A percentile compares a stretch with the other conserved stretches of the same genome.
Evolutionary conservation across 140 eudicot species (phyloP).

Genomic region (Flaveria floridana): DNA sequence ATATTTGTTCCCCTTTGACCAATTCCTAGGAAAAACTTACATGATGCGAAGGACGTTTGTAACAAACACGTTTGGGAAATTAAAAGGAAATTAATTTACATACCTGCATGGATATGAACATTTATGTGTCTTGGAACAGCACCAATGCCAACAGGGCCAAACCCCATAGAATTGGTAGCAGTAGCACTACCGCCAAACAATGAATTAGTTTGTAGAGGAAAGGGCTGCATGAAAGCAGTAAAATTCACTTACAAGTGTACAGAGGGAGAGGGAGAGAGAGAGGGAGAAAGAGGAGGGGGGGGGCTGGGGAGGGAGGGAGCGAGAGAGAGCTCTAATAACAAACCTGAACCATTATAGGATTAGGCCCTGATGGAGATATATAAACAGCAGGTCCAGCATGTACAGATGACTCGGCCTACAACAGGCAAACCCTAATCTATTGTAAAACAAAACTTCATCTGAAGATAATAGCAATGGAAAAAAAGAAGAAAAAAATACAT

Average conservation of each 20-base stretch:
- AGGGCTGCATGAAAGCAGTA: conserved; percentile 58
- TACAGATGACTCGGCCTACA: conserved; percentile 82
- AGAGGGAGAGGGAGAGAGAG: not conserved
- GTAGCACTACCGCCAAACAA: conserved; percentile 53
- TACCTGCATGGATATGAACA: conserved; percentile 91
- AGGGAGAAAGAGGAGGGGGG: too few species aligned
- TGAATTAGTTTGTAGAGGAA: conserved; percentile 74
- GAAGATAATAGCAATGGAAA: not conserved
- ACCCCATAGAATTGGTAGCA: conserved; percentile 43
- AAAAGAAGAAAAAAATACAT: conserved; percentile 23
- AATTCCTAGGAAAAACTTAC: conserved; percentile 43
- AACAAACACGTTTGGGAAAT: not conserved
- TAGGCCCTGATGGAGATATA: conserved; percentile 85
- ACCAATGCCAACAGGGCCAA: conserved; percentile 64
- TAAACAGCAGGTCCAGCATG: conserved; percentile 94
- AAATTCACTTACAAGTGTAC: not conserved
- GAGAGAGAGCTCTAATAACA: not conserved
- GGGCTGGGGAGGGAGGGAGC: not conserved
- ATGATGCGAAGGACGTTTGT: conserved; percentile 18
- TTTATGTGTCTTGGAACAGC: conserved; percentile 74
- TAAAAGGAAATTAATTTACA: not conserved
- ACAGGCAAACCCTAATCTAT: conserved; percentile 21
- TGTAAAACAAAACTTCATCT: not conserved
- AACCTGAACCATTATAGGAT: conserved; percentile 99
- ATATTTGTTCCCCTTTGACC: conserved; percentile 56